Evolutionary conservation across 495 filamentous ascomycete species (phyloP).

Genomic region (Aspergillus campestris): DNA sequence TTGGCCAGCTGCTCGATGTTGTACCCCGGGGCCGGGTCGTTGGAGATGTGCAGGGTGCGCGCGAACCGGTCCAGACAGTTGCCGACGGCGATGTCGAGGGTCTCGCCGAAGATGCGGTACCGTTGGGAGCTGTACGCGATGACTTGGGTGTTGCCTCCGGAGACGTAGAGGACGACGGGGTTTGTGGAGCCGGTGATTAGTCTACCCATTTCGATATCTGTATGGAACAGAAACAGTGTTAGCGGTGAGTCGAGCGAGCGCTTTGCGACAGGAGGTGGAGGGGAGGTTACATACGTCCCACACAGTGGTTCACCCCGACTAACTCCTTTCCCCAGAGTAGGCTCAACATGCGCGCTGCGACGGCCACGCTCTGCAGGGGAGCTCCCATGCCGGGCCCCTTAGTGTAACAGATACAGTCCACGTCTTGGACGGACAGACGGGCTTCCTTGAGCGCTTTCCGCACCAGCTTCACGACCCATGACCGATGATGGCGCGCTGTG

Average conservation of each 20-base stretch:
- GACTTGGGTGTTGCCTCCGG: constrained; percentile 94
- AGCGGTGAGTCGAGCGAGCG: constrained; percentile 7
- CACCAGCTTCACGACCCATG: constrained; percentile 73
- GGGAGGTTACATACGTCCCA: constrained; percentile 58
- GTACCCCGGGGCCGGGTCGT: constrained; percentile 93
- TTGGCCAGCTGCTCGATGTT: constrained; percentile 98
- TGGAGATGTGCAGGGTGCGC: constrained; percentile 77
- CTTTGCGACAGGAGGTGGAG: not conserved
- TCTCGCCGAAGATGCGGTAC: constrained; percentile 96
- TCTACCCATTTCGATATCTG: constrained; percentile 93
- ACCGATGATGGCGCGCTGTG: constrained; percentile 83
- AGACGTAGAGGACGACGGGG: constrained; percentile 93
- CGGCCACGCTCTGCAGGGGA: constrained; percentile 79
- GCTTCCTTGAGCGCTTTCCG: constrained; percentile 68
- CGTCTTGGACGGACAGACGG: constrained; percentile 48
- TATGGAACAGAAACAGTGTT: not conserved
- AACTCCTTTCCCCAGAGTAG: constrained; percentile 81
- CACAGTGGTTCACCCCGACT: constrained; percentile 93
- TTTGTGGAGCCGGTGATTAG: constrained; percentile 86
- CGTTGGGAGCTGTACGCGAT: constrained; percentile 91
- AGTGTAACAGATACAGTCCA: constrained; percentile 93
- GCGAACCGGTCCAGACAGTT: constrained; percentile 97
- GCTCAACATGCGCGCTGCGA: constrained; percentile 73
- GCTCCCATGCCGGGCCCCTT: constrained; percentile 95
- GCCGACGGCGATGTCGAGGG: constrained; percentile 93